A percentile compares a stretch with the other conserved stretches of the same genome.
Conservation (phyloP, 371 early-diverging fungal species). For the Coemansia sp. region DNA sequence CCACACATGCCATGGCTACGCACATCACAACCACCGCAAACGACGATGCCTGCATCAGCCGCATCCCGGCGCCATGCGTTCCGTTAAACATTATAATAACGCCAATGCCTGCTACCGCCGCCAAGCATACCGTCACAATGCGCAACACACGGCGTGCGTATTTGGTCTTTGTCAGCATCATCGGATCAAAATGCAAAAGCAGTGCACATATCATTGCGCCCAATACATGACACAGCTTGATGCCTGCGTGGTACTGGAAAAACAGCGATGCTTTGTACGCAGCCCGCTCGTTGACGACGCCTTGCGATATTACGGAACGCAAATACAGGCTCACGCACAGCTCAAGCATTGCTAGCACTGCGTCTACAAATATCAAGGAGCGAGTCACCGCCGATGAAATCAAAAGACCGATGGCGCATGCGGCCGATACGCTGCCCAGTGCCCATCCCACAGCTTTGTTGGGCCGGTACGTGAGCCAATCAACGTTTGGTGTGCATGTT, state of each 20-base stretch:
- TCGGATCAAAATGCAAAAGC: slow-evolving; percentile 22
- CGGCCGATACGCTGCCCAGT: slow-evolving; percentile 7
- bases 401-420: background rate
- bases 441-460: slow-evolving; percentile 24
- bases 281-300: background rate
- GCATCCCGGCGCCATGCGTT: slow-evolving; percentile 8
- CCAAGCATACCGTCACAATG: slow-evolving; percentile 12
- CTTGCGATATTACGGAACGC: slow-evolving; percentile 12
- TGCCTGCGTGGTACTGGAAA: slow-evolving; percentile 27
- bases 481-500: slow-evolving; percentile 5
- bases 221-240: slow-evolving; percentile 14
- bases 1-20: background rate
- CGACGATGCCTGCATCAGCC: slow-evolving; percentile 11
- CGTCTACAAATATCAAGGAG: slow-evolving; percentile 20
- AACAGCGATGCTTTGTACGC: slow-evolving; percentile 30
- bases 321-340: slow-evolving; percentile 22
- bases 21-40: background rate
- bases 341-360: slow-evolving; percentile 23
- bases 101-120: slow-evolving; percentile 7
- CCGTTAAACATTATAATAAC: slow-evolving; percentile 20
- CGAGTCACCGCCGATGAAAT: slow-evolving; percentile 5
- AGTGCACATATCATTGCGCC: background rate
- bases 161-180: background rate
- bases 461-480: slow-evolving; percentile 26
- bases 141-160: slow-evolving; percentile 3